Evolutionary conservation across 805 yeast genomes (phyloP), one percentile per base, ranked within the genome.

Genomic region (Metschnikowia continentalis): DNA sequence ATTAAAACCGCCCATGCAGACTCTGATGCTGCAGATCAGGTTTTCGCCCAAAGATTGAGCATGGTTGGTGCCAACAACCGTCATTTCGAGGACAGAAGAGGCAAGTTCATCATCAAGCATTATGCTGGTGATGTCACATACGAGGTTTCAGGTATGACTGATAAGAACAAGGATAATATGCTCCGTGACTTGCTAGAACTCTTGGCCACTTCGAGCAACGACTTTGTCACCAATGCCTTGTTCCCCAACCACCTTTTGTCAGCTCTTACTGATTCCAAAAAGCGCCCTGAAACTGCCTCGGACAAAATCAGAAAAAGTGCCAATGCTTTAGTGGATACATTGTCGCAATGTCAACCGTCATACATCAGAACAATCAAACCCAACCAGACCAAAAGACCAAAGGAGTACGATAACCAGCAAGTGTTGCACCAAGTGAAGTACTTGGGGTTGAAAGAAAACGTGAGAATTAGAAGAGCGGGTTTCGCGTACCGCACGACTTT

Each of bases 1-100:
- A 86, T 90, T 62, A 97, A 97, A 35, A 94, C 98, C 26, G 99
- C 99, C 0, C 99, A 94, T 66, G 99, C 99, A 3, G 98, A 94
- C 65, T 86, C 97, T 0, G 78, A 75, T 47, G 99, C 98, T 17
- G 98, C 98, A 2, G 99, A 94, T 68, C 96, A 90, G 71, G 88
- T 95, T 0, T 94, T 94, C 69, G 87, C 94, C 15, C 96, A 90
- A 75, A 81, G 97, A 70, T 77, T 94, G 62, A 88, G 90, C 59
- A 78, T 88, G 82, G 88, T 94, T 52, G 77, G 77, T 7, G 75
- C 90, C 6, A 69, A 79, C 20, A 91, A 90, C 67, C 86, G 88
- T 22, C 95, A 94, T 67, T 90, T 94, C 65, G 97, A 91, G 61
- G 80, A 88, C 61, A 83, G 99, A 64, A 84, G 88, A 55, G 80